These are phyloP conservation scores for Verticillium alfalfae DNA, from an alignment of 2,329 filamentous ascomycete species.

Conservation along the genomic window DNA sequence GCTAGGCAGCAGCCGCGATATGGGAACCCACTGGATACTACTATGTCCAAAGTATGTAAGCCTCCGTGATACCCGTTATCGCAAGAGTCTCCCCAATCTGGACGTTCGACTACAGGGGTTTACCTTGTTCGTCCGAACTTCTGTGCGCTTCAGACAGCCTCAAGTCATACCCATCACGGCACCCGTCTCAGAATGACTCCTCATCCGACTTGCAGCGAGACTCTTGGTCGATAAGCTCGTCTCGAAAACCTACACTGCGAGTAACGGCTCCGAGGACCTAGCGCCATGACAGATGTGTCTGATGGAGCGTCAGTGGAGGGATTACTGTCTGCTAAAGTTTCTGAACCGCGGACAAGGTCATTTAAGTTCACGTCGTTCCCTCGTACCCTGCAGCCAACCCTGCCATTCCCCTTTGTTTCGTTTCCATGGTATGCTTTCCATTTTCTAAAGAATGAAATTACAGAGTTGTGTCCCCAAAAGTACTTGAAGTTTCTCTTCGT, in stretches of 20 bases:
- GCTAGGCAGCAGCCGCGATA: neutral
- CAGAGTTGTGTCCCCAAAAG: neutral
- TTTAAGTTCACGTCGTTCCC: neutral
- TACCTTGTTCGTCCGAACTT: neutral
- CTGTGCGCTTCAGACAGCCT: slow-evolving; percentile 1
- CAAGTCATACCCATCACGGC: neutral
- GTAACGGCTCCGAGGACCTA: neutral
- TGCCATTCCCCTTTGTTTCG: neutral
- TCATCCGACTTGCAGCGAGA: neutral
- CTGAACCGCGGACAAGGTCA: neutral
- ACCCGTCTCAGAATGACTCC: neutral
- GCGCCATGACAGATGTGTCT: neutral
- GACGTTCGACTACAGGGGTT: neutral
- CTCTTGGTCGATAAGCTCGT: neutral
- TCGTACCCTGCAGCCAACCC: neutral
- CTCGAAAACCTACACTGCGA: neutral
- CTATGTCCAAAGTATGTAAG: no score
- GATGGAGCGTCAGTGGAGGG: no score
- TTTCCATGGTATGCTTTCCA: neutral
- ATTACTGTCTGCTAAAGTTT: no score
- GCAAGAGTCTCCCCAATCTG: neutral
- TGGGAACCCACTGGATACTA: neutral
- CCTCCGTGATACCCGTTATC: neutral
- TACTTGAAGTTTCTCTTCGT: neutral
- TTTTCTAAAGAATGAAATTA: neutral